phyloP scores from a whole-genome alignment of 805 yeast genomes.

The Cyberlindnera saturnus region DNA sequence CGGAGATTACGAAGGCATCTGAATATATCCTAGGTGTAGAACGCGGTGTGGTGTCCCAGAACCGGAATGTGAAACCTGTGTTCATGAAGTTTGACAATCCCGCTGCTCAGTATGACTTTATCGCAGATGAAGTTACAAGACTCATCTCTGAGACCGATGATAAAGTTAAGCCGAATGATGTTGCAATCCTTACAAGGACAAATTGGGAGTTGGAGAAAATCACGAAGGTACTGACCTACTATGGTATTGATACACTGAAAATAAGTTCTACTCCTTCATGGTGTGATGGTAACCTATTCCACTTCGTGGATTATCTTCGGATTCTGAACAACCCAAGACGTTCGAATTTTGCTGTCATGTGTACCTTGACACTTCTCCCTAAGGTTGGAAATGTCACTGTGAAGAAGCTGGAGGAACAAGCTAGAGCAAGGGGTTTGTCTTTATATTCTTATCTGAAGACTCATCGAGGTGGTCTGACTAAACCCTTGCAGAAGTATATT shows the following conservation, averaged over 20 bases:
- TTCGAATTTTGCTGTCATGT: constrained; percentile 24
- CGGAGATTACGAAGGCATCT: constrained; percentile 46
- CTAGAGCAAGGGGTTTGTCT: constrained; percentile 1
- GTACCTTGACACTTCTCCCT: constrained; percentile 22
- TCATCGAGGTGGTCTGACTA: constrained; percentile 10
- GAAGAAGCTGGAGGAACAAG: constrained; percentile 12
- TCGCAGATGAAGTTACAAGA: constrained; percentile 38
- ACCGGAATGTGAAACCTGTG: constrained; percentile 12
- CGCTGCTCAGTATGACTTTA: constrained; percentile 36
- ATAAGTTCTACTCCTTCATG: constrained; percentile 45
- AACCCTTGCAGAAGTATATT: constrained; percentile 25
- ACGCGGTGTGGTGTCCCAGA: constrained; percentile 1
- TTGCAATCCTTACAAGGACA: constrained; percentile 47
- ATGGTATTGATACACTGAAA: constrained; percentile 38
- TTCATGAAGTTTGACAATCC: constrained; percentile 22
- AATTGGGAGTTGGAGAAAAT: constrained; percentile 42
- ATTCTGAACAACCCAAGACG: constrained; percentile 27
- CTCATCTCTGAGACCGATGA: constrained; percentile 37
- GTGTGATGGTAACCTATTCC: constrained; percentile 36
- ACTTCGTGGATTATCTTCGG: constrained; percentile 44
- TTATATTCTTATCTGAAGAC: constrained; percentile 9
- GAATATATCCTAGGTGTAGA: constrained; percentile 13
- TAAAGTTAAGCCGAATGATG: constrained; percentile 37
- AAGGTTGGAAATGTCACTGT: constrained; percentile 20
- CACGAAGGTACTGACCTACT: constrained; percentile 30